These are phyloP conservation scores for Cornus florida DNA, from an alignment of 148 eudicot genomes.

Conservation along the genomic window DNA sequence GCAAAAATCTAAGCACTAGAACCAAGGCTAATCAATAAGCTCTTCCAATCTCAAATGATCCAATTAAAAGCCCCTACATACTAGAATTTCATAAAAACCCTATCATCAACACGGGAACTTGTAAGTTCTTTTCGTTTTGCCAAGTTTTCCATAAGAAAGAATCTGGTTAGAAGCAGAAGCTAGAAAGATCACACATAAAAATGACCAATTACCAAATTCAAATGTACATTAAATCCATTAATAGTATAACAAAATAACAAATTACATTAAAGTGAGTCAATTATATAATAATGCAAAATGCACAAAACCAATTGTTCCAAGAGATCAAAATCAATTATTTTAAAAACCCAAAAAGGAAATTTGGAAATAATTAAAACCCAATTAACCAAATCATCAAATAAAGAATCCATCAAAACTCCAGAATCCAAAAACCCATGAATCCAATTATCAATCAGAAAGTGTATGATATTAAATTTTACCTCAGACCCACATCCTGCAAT, in stretches of 20 bases:
- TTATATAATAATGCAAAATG: conserved; percentile 9
- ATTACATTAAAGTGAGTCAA: conserved; percentile 6
- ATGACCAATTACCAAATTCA: conserved; percentile 4
- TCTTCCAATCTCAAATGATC: conserved; percentile 2
- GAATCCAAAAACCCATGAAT: conserved; percentile 31
- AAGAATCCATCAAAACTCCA: conserved; percentile 21
- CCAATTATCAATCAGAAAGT: conserved; percentile 17
- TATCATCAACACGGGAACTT: background rate
- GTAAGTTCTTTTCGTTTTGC: background rate
- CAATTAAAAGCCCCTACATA: background rate
- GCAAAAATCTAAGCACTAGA: conserved; percentile 1
- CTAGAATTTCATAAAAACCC: background rate
- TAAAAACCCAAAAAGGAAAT: conserved; percentile 12
- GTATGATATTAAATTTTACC: conserved; percentile 41
- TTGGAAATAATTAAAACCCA: conserved; percentile 25
- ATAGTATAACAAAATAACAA: conserved; percentile 4
- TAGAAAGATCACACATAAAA: conserved; percentile 10
- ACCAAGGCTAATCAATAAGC: background rate
- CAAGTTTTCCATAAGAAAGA: background rate
- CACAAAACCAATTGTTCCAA: conserved; percentile 9
- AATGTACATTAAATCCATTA: background rate
- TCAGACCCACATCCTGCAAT: conserved; percentile 79
- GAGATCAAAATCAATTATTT: conserved; percentile 1
- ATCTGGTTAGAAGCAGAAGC: background rate
- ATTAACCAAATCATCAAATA: conserved; percentile 20